Evolutionary conservation across 2,329 filamentous ascomycete species (phyloP), one percentile per base, ranked within the genome.

Genomic region (Colletotrichum sp.): DNA sequence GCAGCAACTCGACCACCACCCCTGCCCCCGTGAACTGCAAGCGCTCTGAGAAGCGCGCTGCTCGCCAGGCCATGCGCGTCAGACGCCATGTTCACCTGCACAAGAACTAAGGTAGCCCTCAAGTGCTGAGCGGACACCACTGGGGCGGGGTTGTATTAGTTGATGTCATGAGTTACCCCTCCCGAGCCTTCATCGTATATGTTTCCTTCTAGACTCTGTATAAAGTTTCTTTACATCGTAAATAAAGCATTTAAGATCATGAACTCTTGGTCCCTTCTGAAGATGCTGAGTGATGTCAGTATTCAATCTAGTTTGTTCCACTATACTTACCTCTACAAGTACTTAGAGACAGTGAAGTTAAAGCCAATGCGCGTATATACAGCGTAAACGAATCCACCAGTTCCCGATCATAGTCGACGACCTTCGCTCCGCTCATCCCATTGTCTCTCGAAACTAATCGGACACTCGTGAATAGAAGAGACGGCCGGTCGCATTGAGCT

Each of bases 181-280:
- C 44, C 30, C 9, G 32, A 49, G 26, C 18, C 34, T 21, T 76
- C 44, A 7, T 65, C 57, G 64, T 76, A 39, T 6, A 68, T 68
- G 34, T 64, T 68, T 64, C 44, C n/a, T 60, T 73, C 62, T 68
- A 72, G 59, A 68, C 39, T 72, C n/a, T 76, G 63, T 76, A 76
- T 49, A 73, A 73, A 75, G 16, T n/a, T 64, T 24, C 18, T 34
- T 52, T 65, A 18, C 52, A 59, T 28, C 24, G 70, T 76, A 68
- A 65, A 76, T 73, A 76, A 59, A 73, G 52, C 7, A 36, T 10
- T 63, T 68, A 15, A 34, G 24, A 34, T 16, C 32, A 63, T 21
- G 18, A 44, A 44, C 9, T 10, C 1, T 44, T 44, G 8, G 5
- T 44, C 8, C 5, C 18, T 1, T n/a, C 3, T n/a, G 39, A n/a